Conservation (phyloP, 148 eudicot species). For the Rhododendron griersonianum region DNA sequence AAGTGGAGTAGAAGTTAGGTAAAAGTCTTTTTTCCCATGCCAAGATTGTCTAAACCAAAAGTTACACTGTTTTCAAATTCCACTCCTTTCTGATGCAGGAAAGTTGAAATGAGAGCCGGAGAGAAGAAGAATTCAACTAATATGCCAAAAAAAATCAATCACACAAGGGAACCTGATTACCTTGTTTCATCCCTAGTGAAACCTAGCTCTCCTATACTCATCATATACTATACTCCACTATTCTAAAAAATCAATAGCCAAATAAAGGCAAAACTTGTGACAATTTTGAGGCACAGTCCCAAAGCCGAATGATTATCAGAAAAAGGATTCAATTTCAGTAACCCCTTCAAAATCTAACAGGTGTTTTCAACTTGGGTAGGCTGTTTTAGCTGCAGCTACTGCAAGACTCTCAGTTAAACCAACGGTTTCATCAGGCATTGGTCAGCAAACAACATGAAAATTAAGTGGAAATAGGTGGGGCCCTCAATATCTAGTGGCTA, state of each 20-base stretch:
- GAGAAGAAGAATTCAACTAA: neutral
- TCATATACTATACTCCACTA: neutral
- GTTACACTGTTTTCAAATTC: neutral
- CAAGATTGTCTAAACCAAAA: neutral
- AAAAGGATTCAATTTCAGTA: neutral
- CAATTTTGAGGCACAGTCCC: neutral
- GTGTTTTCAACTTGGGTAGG: neutral
- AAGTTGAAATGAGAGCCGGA: constrained; percentile 5
- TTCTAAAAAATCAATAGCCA: neutral
- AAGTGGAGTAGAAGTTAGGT: constrained; percentile 12
- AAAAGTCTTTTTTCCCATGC: constrained; percentile 11
- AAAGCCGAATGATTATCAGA: neutral
- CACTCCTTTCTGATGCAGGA: constrained; percentile 1
- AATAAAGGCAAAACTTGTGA: neutral
- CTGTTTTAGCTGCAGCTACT: neutral
- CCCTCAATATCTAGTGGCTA: neutral
- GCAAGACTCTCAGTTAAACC: neutral
- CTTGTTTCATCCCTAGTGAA: neutral
- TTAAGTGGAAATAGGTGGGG: neutral
- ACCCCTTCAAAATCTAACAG: neutral
- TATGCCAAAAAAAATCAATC: neutral
- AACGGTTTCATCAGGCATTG: neutral
- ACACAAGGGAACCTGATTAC: neutral
- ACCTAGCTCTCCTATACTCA: constrained; percentile 12
- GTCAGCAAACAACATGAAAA: neutral